Evolutionary conservation across 345 rosid genomes (phyloP).

Genomic region (Kandelia obovata): DNA sequence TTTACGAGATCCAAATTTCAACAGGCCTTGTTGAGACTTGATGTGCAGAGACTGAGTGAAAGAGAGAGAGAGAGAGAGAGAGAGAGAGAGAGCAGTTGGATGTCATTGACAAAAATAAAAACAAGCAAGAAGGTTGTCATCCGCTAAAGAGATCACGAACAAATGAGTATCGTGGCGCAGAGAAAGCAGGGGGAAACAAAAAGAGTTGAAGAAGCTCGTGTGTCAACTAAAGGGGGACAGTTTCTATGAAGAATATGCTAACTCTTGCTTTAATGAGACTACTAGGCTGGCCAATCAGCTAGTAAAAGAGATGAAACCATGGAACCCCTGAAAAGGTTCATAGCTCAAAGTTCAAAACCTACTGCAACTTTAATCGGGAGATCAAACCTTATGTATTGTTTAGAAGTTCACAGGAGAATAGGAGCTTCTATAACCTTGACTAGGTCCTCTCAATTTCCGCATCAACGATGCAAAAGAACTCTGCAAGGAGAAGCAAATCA

Average conservation of each 20-base stretch:
- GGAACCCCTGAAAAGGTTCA: not conserved
- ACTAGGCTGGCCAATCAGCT: not conserved
- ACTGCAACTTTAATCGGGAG: not conserved
- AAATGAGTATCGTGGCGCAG: too few species aligned
- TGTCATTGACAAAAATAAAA: too few species aligned
- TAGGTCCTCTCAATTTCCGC: conserved; percentile 54
- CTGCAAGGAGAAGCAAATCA: conserved; percentile 38
- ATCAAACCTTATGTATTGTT: conserved; percentile 8
- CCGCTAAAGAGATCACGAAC: too few species aligned
- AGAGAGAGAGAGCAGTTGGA: too few species aligned
- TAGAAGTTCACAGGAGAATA: conserved; percentile 70
- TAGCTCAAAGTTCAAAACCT: not conserved
- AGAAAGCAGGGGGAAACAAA: too few species aligned
- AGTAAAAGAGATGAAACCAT: not conserved
- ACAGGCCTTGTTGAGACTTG: too few species aligned
- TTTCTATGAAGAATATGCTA: not conserved
- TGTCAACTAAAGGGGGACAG: not conserved
- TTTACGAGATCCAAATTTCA: too few species aligned
- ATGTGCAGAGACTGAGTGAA: too few species aligned
- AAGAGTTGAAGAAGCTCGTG: too few species aligned
- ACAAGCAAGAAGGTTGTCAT: too few species aligned
- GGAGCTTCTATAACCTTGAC: conserved; percentile 51
- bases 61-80: too few species aligned
- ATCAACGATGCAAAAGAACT: conserved; percentile 47
- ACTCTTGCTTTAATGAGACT: not conserved